phyloP scores from a whole-genome alignment of 2,329 filamentous ascomycete species.

The Scedosporium aurantiacum region DNA sequence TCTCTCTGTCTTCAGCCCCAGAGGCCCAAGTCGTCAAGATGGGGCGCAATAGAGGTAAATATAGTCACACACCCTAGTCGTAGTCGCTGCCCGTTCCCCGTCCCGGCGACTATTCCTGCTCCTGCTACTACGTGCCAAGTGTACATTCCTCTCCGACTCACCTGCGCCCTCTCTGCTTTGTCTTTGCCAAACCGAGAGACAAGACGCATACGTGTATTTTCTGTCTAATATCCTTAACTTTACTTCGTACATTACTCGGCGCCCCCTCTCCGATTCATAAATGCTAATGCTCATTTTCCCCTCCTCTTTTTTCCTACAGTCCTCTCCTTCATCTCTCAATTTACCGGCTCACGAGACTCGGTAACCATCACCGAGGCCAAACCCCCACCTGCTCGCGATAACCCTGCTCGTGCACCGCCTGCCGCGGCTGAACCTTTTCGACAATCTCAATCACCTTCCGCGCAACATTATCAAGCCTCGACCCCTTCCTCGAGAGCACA shows the following conservation, averaged over 20 bases:
- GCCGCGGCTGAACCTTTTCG: not conserved
- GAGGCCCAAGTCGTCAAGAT: not conserved
- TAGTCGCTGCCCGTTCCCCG: not conserved
- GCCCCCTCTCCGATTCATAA: not conserved
- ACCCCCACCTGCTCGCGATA: not conserved
- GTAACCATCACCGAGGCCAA: not conserved
- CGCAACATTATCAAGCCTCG: not conserved
- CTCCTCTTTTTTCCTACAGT: slow-evolving; percentile 37
- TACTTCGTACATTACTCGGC: not conserved
- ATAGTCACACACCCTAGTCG: slow-evolving; percentile 1
- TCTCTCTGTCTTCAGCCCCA: not conserved
- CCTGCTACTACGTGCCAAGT: not conserved
- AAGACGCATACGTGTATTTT: not conserved
- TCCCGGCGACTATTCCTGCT: not conserved
- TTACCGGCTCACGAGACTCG: slow-evolving; percentile 37
- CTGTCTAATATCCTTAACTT: not conserved
- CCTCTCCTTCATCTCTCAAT: slow-evolving; percentile 78
- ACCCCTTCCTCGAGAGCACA: not conserved
- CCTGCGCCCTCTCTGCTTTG: not conserved
- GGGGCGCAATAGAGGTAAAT: slow-evolving; percentile 4
- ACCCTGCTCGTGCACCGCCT: not conserved
- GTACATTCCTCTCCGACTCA: not conserved
- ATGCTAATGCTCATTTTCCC: not conserved
- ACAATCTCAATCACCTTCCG: not conserved
- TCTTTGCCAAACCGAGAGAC: not conserved